Base-by-base conservation (phyloP, 2,329 filamentous ascomycete species). In the Paecilomyces formosus region DNA sequence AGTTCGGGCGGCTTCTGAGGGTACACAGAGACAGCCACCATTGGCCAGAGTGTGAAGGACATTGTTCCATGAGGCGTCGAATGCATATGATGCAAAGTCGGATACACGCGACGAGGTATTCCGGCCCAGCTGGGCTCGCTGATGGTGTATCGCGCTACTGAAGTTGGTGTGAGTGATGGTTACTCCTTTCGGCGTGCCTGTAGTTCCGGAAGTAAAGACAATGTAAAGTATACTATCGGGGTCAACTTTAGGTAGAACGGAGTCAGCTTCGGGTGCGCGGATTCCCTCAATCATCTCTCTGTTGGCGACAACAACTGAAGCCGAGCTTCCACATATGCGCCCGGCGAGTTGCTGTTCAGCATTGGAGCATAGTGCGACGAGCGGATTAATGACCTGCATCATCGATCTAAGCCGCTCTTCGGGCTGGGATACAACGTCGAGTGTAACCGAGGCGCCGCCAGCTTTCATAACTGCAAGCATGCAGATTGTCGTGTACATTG, bases 91-190 rank as follows among this genome's bases (percentile, higher is more conserved):
- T 0, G 78, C 79, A 54, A 79, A 74, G 57, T 82, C 77, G 70
- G 84, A 77, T 5, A 85, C 81, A 2, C 85, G 76, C 18, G 82
- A 82, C 6, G 75, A 67, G 0, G 72, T 85, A 78, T 57, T n/a
- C 21, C 55, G 58, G 1, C 74, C 73, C 3, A 84, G 70, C 0
- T 78, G 76, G 0, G 73, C 66, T 0, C 77, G 80, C 58, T 84
- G 81, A 0, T 76, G 74, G 2, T 76, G 63, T 54, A 81, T 78
- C 0, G 78, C 74, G 0, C 82, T 81, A 1, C 81, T 78, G 1
- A 85, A 73, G 0, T 82, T 79, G 0, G 72, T 70, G 61, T 87
- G 85, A 1, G 78, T 80, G 60, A 85, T 82, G 45, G 83, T 79
- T 18, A 84, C 78, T 2, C 82, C 83, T 57, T 81, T 81, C 0